Evolutionary conservation across 768 basidiomycete species (phyloP).

Genomic region (Sarcodon aspratus): DNA sequence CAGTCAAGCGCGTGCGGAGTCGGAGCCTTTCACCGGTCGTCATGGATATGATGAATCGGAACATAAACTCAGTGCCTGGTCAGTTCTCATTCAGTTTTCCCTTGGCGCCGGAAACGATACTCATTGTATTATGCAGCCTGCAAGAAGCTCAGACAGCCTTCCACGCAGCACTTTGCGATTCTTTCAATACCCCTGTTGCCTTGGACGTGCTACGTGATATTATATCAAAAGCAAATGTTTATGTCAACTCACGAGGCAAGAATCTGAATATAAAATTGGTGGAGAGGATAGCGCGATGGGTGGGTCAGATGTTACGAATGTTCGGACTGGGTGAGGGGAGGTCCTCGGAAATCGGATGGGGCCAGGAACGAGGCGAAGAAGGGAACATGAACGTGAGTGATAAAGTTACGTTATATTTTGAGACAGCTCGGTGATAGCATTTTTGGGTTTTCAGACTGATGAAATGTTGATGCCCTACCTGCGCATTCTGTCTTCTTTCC

Average conservation of each 20-base stretch:
- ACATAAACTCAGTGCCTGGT: conserved; percentile 57
- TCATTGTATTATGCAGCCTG: conserved; percentile 34
- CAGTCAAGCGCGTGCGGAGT: conserved; percentile 38
- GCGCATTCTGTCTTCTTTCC: conserved; percentile 74
- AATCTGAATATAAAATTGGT: conserved; percentile 52
- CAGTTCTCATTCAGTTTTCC: conserved; percentile 9
- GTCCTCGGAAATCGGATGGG: conserved; percentile 75
- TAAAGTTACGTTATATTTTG: background rate
- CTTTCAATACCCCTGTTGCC: conserved; percentile 90
- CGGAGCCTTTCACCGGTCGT: conserved; percentile 40
- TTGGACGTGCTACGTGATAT: conserved; percentile 68
- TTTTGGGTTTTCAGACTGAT: conserved; percentile 46
- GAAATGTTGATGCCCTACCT: conserved; percentile 85
- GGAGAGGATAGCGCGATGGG: conserved; percentile 55
- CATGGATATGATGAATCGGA: conserved; percentile 63
- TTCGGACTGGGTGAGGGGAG: conserved; percentile 73
- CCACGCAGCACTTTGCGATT: conserved; percentile 85
- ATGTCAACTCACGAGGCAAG: conserved; percentile 60
- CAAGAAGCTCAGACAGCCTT: conserved; percentile 67
- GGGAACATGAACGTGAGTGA: conserved; percentile 40
- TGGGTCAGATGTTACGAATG: conserved; percentile 62
- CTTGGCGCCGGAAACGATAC: conserved; percentile 1
- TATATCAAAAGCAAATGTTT: conserved; percentile 78
- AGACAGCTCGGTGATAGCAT: background rate
- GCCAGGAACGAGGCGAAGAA: conserved; percentile 38